These are phyloP conservation scores for Posidonia australis DNA, from an alignment of 106 monocot genomes.

Conservation along the genomic window DNA sequence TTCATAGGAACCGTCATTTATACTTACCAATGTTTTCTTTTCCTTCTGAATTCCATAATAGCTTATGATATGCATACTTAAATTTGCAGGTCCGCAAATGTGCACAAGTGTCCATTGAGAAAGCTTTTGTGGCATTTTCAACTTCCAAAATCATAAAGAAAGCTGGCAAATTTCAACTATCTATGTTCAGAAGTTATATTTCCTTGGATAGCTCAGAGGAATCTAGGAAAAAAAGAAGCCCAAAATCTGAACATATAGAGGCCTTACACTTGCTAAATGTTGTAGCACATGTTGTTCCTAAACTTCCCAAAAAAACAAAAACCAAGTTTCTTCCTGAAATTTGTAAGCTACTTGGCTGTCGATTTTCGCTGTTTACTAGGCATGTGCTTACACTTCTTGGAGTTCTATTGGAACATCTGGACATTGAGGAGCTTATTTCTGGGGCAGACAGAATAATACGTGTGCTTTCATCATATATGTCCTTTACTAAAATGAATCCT, in stretches of 20 bases:
- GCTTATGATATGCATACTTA: too few relatives aligned
- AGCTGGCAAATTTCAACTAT: conserved; percentile 34
- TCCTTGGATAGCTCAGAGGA: conserved; percentile 11
- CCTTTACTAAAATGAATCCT: conserved; percentile 42
- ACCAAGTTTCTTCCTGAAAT: conserved; percentile 32
- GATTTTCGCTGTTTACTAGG: conserved; percentile 36
- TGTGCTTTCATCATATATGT: conserved; percentile 40
- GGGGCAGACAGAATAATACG: conserved; percentile 38
- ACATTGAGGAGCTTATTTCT: conserved; percentile 27
- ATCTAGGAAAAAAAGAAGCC: conserved; percentile 8
- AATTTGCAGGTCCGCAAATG: conserved; percentile 74
- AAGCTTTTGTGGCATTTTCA: conserved; percentile 30
- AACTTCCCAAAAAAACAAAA: conserved; percentile 39
- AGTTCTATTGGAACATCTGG: conserved; percentile 31
- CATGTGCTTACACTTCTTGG: conserved; percentile 49
- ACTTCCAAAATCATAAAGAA: conserved; percentile 29
- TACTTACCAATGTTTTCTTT: too few relatives aligned
- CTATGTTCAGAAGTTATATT: conserved; percentile 36
- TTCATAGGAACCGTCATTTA: too few relatives aligned
- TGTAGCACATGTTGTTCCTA: conserved; percentile 34
- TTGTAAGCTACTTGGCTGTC: conserved; percentile 34
- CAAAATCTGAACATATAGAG: conserved; percentile 35
- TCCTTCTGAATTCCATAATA: too few relatives aligned
- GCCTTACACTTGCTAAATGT: conserved; percentile 48
- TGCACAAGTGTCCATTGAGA: conserved; percentile 56